phyloP scores from a whole-genome alignment of 202 grass and related monocot genomes.

The Thinopyrum obtusiflorum region DNA sequence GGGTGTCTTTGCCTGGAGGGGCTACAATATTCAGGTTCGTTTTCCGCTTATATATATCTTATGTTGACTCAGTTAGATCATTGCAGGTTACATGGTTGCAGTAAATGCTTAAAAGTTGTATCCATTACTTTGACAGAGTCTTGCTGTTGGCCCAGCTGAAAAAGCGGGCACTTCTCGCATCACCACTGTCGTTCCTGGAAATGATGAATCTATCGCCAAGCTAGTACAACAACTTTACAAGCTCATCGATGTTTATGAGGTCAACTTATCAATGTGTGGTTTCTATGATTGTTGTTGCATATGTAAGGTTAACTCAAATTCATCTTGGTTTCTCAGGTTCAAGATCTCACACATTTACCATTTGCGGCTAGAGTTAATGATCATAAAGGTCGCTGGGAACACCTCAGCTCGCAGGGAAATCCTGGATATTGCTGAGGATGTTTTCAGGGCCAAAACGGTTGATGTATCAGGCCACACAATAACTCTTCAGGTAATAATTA shows the following conservation, averaged over 20 bases:
- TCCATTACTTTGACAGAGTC: constrained; percentile 49
- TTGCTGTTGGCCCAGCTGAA: constrained; percentile 76
- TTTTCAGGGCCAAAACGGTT: constrained; percentile 64
- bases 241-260: constrained; percentile 72
- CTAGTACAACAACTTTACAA: constrained; percentile 63
- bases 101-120: constrained; percentile 4
- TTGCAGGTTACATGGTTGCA: constrained; percentile 4
- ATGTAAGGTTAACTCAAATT: not conserved
- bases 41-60: constrained; percentile 1
- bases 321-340: constrained; percentile 40
- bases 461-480: constrained; percentile 81
- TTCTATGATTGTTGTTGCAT: constrained; percentile 14
- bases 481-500: constrained; percentile 58
- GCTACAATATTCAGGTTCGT: constrained; percentile 78
- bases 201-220: constrained; percentile 64
- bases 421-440: constrained; percentile 62
- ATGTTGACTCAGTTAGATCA: not conserved
- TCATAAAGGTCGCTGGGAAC: constrained; percentile 72
- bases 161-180: constrained; percentile 62
- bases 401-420: constrained; percentile 58
- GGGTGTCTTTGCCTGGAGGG: constrained; percentile 67
- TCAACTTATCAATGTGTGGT: constrained; percentile 7
- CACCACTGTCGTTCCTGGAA: constrained; percentile 74
- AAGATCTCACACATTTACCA: constrained; percentile 60
- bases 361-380: constrained; percentile 75